A percentile compares a stretch with the other conserved stretches of the same genome.
Evolutionary conservation across 345 rosid genomes (phyloP).

Genomic region (Melaleuca alternifolia): DNA sequence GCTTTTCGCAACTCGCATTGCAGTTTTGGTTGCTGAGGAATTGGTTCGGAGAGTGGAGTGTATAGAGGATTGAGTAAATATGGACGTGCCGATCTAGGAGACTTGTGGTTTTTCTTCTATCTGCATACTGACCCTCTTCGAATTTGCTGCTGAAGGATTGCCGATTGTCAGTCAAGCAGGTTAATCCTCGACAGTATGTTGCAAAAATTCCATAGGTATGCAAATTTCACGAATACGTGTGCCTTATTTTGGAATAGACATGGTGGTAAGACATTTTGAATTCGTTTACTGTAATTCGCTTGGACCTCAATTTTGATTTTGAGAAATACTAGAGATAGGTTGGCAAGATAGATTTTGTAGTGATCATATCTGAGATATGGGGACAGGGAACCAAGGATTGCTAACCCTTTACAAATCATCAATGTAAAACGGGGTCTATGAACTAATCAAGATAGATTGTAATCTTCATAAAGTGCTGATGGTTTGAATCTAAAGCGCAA

Average conservation of each 20-base stretch:
- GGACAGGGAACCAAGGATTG: neutral
- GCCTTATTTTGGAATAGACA: neutral
- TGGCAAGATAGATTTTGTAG: neutral
- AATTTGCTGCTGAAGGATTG: constrained; percentile 43
- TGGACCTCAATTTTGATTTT: neutral
- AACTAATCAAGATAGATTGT: neutral
- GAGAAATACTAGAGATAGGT: neutral
- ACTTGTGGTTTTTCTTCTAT: neutral
- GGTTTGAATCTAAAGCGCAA: neutral
- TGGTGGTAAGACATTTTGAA: neutral
- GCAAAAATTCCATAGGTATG: constrained; percentile 85
- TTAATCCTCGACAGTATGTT: constrained; percentile 93
- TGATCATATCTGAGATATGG: neutral
- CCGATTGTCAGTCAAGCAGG: constrained; percentile 73
- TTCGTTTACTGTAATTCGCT: neutral
- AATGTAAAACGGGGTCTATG: neutral
- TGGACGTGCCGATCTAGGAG: neutral
- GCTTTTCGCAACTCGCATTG: neutral
- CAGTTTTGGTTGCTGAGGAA: neutral
- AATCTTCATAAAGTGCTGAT: neutral
- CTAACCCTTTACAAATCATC: neutral
- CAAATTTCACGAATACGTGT: neutral
- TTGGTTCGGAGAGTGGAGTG: neutral
- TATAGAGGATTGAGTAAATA: neutral
- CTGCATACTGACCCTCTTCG: constrained; percentile 3